Evolutionary conservation across 1,284 basidiomycete genomes (phyloP).

Genomic region (Malassezia cuniculi): DNA sequence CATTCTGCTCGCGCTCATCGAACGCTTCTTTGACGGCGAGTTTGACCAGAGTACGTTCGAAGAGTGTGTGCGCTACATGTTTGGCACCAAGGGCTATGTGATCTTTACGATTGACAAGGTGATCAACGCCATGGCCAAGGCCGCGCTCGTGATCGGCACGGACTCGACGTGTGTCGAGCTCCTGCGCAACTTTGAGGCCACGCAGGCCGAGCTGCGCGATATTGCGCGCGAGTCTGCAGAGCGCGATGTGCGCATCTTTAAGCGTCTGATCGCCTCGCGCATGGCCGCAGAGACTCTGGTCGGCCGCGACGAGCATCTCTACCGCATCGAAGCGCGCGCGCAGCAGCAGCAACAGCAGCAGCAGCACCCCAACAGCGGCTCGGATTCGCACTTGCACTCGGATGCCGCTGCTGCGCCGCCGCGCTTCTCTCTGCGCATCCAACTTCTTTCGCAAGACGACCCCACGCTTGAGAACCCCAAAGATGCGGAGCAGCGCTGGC

Average conservation of each 20-base stretch:
- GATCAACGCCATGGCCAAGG: constrained; percentile 51
- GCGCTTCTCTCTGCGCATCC: constrained; percentile 62
- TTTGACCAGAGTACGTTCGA: constrained; percentile 80
- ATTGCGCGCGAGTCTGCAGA: constrained; percentile 18
- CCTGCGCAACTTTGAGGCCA: constrained; percentile 57
- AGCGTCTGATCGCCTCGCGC: constrained; percentile 73
- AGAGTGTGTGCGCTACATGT: constrained; percentile 91
- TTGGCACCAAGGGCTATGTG: constrained; percentile 82
- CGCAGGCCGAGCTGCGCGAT: constrained; percentile 19
- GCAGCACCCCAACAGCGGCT: neutral
- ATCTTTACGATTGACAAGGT: constrained; percentile 89
- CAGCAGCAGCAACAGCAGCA: too few species aligned
- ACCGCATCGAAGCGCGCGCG: constrained; percentile 86
- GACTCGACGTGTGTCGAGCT: constrained; percentile 76
- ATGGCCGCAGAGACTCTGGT: constrained; percentile 69
- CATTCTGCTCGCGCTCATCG: constrained; percentile 78
- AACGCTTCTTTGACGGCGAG: constrained; percentile 83
- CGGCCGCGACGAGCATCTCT: constrained; percentile 78
- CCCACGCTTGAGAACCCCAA: constrained; percentile 72
- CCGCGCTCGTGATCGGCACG: constrained; percentile 59
- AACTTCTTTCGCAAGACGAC: constrained; percentile 80
- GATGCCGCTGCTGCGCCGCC: constrained; percentile 47
- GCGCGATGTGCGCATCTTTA: constrained; percentile 53
- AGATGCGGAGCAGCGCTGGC: constrained; percentile 68
- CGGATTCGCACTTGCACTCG: too few species aligned